Conservation (phyloP, 352 stramenopile species). For the Globisporangium cystogenes region DNA sequence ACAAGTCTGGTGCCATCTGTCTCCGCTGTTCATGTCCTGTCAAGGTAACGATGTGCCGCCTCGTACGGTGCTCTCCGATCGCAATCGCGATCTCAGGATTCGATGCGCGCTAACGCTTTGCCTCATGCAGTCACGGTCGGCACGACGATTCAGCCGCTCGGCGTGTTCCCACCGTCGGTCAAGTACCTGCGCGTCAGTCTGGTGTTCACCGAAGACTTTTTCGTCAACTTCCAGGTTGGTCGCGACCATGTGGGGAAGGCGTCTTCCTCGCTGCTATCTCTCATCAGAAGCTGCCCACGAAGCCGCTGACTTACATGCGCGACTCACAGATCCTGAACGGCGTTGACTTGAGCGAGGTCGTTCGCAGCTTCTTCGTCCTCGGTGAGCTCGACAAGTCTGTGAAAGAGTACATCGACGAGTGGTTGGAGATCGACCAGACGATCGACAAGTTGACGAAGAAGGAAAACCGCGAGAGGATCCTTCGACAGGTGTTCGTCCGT, state of each 20-base stretch:
- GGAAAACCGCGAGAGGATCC: slow-evolving; percentile 30
- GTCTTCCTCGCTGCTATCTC: too few relatives aligned
- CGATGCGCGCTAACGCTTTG: not conserved
- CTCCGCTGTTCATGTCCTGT: slow-evolving; percentile 27
- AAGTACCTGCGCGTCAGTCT: slow-evolving; percentile 40
- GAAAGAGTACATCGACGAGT: slow-evolving; percentile 23
- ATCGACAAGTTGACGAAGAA: slow-evolving; percentile 29
- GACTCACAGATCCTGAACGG: slow-evolving; percentile 10
- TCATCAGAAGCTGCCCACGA: not conserved
- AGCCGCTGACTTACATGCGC: not conserved
- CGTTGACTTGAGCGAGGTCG: slow-evolving; percentile 11
- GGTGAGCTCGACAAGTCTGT: slow-evolving; percentile 36
- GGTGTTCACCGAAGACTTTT: slow-evolving; percentile 29
- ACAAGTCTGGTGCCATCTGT: slow-evolving; percentile 24
- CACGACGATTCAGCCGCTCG: slow-evolving; percentile 4
- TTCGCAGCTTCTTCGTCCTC: slow-evolving; percentile 28
- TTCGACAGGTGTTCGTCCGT: slow-evolving; percentile 31
- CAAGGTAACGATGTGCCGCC: slow-evolving; percentile 20
- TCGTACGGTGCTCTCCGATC: not conserved
- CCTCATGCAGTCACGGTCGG: slow-evolving; percentile 9
- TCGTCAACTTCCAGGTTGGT: slow-evolving; percentile 32
- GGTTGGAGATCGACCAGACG: slow-evolving; percentile 11
- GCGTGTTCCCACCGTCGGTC: slow-evolving; percentile 1
- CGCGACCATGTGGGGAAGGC: too few relatives aligned
- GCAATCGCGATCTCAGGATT: not conserved